These are phyloP conservation scores for Pugionium dolabratum DNA, from an alignment of 345 rosid species.

Conservation along the genomic window DNA sequence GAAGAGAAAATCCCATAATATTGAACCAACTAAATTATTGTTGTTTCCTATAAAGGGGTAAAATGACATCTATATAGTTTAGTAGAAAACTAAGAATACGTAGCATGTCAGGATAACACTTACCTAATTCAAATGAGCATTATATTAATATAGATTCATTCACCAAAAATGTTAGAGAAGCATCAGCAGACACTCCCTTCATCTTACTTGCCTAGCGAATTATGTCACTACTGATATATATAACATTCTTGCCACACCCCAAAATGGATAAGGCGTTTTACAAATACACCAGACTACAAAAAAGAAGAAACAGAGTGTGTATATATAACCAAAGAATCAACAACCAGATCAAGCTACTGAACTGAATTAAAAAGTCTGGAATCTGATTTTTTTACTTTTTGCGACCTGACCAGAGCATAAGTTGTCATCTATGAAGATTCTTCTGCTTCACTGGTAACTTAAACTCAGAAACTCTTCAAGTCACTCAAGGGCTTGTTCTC, in stretches of 20 bases:
- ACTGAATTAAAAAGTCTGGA: conserved; percentile 13
- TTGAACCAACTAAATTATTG: not conserved
- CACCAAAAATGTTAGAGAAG: conserved; percentile 24
- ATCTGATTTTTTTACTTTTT: conserved; percentile 5
- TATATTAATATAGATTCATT: not conserved
- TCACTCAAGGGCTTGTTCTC: conserved; percentile 17
- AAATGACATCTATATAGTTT: not conserved
- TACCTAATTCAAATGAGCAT: not conserved
- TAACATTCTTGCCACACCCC: conserved; percentile 22
- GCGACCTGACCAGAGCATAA: not conserved
- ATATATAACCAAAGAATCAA: conserved; percentile 24
- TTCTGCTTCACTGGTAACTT: conserved; percentile 18
- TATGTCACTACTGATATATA: conserved; percentile 5
- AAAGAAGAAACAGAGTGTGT: not conserved
- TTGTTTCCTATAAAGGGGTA: not conserved
- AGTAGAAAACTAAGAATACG: not conserved
- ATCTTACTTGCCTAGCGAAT: conserved; percentile 30
- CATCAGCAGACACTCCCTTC: conserved; percentile 20
- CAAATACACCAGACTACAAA: not conserved
- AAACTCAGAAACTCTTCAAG: conserved; percentile 21
- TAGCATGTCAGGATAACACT: not conserved
- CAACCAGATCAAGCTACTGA: conserved; percentile 33
- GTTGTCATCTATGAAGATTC: conserved; percentile 15
- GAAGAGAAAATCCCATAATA: too few relatives aligned
- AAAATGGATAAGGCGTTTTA: conserved; percentile 12